phyloP scores from a whole-genome alignment of 106 monocot species.

The Dendrobium officinale region DNA sequence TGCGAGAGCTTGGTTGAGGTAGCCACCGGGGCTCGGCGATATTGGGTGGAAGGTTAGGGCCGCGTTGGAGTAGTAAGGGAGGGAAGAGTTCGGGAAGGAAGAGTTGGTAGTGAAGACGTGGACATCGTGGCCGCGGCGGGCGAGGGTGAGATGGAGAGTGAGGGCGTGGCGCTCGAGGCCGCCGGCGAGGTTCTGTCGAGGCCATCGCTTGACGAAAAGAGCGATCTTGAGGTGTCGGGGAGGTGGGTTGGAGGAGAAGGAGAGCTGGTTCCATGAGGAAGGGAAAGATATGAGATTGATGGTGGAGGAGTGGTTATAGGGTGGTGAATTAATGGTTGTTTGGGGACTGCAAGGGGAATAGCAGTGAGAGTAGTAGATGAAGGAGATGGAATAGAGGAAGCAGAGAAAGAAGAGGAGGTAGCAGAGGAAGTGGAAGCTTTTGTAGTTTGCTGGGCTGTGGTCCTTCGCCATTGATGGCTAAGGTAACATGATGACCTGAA shows the following conservation, averaged over 20 bases:
- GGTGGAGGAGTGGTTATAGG: constrained; percentile 12
- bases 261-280: constrained; percentile 59
- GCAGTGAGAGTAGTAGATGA: constrained; percentile 46
- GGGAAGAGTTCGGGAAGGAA: constrained; percentile 15
- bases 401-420: constrained; percentile 43
- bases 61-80: constrained; percentile 7
- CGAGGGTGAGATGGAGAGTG: constrained; percentile 70
- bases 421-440: constrained; percentile 30
- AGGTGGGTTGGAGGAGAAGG: constrained; percentile 51
- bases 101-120: constrained; percentile 67
- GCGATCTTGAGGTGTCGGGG: constrained; percentile 56
- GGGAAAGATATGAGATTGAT: constrained; percentile 51
- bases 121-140: constrained; percentile 59
- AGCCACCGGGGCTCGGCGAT: constrained; percentile 42
- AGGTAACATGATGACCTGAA: neutral
- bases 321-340: neutral
- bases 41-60: constrained; percentile 43
- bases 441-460: neutral
- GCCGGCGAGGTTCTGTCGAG: constrained; percentile 45
- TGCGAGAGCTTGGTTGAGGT: constrained; percentile 62
- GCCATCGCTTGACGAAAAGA: constrained; percentile 83
- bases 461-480: neutral
- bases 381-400: constrained; percentile 36
- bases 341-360: constrained; percentile 15
- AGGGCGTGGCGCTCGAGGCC: constrained; percentile 83